Base-by-base conservation (phyloP, 2,329 filamentous ascomycete genomes). In the Fusarium udum region DNA sequence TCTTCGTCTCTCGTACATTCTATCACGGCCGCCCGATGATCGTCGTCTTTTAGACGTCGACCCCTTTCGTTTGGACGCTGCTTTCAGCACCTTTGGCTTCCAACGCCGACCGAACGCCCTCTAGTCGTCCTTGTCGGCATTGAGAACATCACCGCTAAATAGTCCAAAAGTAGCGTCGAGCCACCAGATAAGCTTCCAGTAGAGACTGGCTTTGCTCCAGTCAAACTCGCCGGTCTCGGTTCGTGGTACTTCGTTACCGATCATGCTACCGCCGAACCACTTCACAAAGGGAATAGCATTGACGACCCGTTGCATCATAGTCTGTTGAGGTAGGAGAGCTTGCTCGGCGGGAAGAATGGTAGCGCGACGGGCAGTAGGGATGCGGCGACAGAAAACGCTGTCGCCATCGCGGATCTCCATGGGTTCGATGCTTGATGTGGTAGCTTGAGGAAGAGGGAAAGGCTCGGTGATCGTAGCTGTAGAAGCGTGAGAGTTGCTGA, bases 201-300 rank as follows among this genome's bases (percentile, higher is more conserved):
- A 92, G 69, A 92, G 81, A 68, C 89, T 92, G 16, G 90, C 90
- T 51, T 84, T 84, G 46, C 89, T 89, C 85, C 91, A 93, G 81
- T 98, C 95, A 76, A 97, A 95, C 46, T 90, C 90, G 64, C 93
- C 93, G 48, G 88, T 85, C 60, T 94, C 92, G 60, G 87, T 92
- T 46, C 92, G 87, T 13, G 93, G 93, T 43, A 95, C 90, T 79
- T 92, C 88, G 78, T 90, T 91, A 11, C 93, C 93, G 77, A 95
- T 95, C 81, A 95, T 90, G 76, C 85, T 90, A 72, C 84, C 91
- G 51, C 90, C 91, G 78, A 95, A 92, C 90, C 92, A 94, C 75
- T 88, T 89, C 69, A 94, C 83, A 69, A 94, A 86, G 6, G 92
- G 92, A 45, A 94, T 89, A 61, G 87, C 88, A 73, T 88, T 87